These are phyloP conservation scores for Rheum nobile DNA, from an alignment of 148 eudicot species.

Conservation along the genomic window DNA sequence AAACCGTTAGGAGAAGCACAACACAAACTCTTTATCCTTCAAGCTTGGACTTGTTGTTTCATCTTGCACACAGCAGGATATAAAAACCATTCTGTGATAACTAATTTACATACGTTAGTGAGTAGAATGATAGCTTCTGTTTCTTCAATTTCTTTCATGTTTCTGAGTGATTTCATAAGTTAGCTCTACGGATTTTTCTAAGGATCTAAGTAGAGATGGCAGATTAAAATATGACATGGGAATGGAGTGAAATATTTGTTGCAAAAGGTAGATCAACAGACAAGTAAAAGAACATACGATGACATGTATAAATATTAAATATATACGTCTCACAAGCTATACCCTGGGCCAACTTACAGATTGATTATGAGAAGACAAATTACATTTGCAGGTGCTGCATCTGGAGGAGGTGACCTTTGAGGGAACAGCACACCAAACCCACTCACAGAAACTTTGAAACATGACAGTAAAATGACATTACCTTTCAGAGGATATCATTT, in stretches of 20 bases:
- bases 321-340: constrained; percentile 3
- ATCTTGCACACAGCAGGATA: too few species aligned
- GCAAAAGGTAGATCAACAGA: not conserved
- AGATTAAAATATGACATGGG: not conserved
- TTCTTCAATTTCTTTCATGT: not conserved
- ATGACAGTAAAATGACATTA: not conserved
- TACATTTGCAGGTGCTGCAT: not conserved
- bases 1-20: too few species aligned
- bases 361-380: not conserved
- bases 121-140: too few species aligned
- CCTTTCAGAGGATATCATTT: constrained; percentile 21
- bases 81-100: too few species aligned
- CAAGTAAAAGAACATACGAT: not conserved
- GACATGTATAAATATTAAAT: constrained; percentile 4
- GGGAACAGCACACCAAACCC: constrained; percentile 2
- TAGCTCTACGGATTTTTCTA: not conserved
- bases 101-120: too few species aligned
- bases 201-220: not conserved
- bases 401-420: not conserved
- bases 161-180: not conserved
- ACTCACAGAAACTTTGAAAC: not conserved
- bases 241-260: too few species aligned
- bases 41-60: too few species aligned
- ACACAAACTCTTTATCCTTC: too few species aligned
- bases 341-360: not conserved